Evolutionary conservation across 495 filamentous ascomycete genomes (phyloP).

Genomic region (Xylaria acuta): DNA sequence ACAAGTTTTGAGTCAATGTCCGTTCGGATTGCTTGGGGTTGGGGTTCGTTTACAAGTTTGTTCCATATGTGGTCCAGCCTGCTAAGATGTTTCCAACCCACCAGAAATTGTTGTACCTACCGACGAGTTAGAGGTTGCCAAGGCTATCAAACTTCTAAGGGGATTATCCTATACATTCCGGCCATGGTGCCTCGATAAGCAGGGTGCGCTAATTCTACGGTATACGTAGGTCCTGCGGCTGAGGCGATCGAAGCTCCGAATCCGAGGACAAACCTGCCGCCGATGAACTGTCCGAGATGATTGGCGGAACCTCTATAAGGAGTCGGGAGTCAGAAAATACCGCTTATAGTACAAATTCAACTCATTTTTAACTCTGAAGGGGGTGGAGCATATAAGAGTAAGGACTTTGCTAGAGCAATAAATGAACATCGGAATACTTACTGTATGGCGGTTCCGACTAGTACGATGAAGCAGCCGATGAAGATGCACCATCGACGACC

Average conservation of each 20-base stretch:
- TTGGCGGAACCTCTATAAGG: constrained; percentile 43
- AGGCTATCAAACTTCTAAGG: too few species aligned
- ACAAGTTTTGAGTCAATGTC: background rate
- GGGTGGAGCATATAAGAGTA: background rate
- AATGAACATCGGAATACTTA: background rate
- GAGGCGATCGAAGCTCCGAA: constrained; percentile 25
- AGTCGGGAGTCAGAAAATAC: background rate
- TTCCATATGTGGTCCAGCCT: constrained; percentile 43
- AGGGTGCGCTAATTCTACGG: constrained; percentile 26
- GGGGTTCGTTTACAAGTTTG: constrained; percentile 36
- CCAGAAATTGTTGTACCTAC: constrained; percentile 42
- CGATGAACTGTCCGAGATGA: constrained; percentile 56
- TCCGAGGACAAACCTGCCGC: constrained; percentile 63
- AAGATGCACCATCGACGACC: constrained; percentile 63
- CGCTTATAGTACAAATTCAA: background rate
- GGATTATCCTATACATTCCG: constrained; percentile 47
- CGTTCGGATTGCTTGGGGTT: background rate
- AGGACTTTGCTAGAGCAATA: background rate
- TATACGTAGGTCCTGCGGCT: constrained; percentile 28
- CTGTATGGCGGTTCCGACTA: constrained; percentile 61
- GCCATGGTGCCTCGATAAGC: constrained; percentile 59
- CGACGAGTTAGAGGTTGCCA: constrained; percentile 11
- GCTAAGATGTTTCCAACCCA: constrained; percentile 45
- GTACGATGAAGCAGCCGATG: constrained; percentile 58
- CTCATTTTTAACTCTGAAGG: background rate